phyloP scores from a whole-genome alignment of 1,139 yeast species.

The Geotrichum aggregatum region DNA sequence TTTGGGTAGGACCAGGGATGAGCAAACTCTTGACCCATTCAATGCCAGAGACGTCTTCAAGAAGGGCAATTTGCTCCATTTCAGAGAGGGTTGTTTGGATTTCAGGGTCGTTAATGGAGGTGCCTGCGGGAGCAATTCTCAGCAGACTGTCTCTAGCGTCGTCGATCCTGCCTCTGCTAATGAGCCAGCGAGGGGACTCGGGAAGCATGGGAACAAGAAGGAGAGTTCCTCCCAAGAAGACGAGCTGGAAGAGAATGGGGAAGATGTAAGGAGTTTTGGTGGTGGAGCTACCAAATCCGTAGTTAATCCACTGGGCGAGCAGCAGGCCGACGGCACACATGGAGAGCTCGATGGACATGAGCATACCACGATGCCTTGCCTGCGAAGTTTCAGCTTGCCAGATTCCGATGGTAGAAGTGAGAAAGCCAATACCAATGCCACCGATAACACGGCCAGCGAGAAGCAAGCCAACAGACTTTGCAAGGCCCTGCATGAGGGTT shows the following conservation, averaged over 20 bases:
- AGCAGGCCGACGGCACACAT: constrained; percentile 68
- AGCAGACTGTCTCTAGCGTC: not conserved
- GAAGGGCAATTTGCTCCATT: not conserved
- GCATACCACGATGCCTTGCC: constrained; percentile 66
- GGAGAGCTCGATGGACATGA: constrained; percentile 67
- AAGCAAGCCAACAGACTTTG: constrained; percentile 63
- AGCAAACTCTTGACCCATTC: not conserved
- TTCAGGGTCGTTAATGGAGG: not conserved
- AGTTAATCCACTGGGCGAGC: constrained; percentile 69
- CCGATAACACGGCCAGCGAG: constrained; percentile 70
- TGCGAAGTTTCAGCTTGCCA: constrained; percentile 78
- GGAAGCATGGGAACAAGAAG: constrained; percentile 36
- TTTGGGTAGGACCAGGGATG: not conserved
- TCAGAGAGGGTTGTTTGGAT: not conserved
- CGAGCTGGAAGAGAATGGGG: constrained; percentile 40
- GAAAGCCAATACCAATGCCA: constrained; percentile 77
- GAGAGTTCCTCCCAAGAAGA: constrained; percentile 30
- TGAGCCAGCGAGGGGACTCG: constrained; percentile 51
- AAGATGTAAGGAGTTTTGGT: constrained; percentile 49
- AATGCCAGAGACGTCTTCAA: not conserved
- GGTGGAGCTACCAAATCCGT: constrained; percentile 45
- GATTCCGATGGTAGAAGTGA: constrained; percentile 75
- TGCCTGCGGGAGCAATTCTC: not conserved
- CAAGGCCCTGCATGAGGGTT: constrained; percentile 56
- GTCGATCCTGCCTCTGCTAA: constrained; percentile 22